Conservation (phyloP, 2,329 filamentous ascomycete species). For the Clarireedia monteithiana region DNA sequence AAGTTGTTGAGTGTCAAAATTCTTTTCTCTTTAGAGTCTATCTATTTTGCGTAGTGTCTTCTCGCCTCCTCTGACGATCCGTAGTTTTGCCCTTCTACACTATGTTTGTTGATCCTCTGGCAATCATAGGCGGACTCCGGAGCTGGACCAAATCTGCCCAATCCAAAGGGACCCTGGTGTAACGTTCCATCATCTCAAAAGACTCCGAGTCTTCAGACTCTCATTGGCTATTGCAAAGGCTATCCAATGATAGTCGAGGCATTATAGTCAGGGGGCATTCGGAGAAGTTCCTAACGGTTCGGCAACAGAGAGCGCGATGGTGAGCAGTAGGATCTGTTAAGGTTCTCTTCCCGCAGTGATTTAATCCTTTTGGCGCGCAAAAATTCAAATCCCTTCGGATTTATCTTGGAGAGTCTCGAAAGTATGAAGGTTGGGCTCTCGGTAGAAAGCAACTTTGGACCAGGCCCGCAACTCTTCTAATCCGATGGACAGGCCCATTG, state of each 20-base stretch:
- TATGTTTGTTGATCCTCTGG: no score
- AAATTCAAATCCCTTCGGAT: neutral
- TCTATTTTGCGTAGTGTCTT: no score
- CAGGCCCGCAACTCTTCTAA: neutral
- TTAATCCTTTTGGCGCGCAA: conserved; percentile 3
- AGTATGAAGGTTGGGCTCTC: neutral
- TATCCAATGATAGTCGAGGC: neutral
- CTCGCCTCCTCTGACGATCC: no score
- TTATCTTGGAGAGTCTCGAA: neutral
- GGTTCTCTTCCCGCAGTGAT: neutral
- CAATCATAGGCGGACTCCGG: conserved; percentile 1
- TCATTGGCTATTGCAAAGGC: neutral
- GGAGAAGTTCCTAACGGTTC: neutral
- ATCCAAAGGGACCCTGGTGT: neutral
- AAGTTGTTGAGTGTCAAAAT: no score
- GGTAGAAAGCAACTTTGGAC: conserved; percentile 6
- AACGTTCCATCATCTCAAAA: conserved; percentile 7
- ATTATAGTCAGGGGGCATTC: neutral
- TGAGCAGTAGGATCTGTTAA: neutral
- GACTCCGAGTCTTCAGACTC: neutral
- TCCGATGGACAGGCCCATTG: neutral
- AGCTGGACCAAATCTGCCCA: neutral
- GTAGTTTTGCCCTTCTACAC: no score
- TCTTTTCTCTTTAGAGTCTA: no score
- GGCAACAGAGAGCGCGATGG: neutral